phyloP scores from a whole-genome alignment of 108 stramenopile species.

The Discostella stelligeroides region DNA sequence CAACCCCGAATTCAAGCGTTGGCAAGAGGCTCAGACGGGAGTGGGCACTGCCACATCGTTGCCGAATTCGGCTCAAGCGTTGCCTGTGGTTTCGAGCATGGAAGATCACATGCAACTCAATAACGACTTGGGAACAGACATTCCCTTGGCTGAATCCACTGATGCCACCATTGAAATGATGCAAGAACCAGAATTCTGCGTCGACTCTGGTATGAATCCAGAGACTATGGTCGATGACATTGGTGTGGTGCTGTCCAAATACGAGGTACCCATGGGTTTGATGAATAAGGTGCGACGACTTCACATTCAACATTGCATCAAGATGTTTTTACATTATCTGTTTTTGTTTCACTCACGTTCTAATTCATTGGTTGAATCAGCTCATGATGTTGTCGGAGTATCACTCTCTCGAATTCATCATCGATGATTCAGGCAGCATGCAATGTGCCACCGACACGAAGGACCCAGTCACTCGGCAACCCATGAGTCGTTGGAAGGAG shows the following conservation, averaged over 20 bases:
- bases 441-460: conserved; percentile 36
- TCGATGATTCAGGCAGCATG: conserved; percentile 62
- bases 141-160: conserved; percentile 50
- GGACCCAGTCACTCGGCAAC: conserved; percentile 19
- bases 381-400: conserved; percentile 57
- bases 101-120: conserved; percentile 1
- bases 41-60: too few relatives aligned
- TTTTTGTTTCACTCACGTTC: too few relatives aligned
- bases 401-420: conserved; percentile 53
- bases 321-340: background rate
- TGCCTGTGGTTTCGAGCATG: too few relatives aligned
- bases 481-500: conserved; percentile 51
- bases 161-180: conserved; percentile 60
- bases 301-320: background rate
- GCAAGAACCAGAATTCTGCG: conserved; percentile 58
- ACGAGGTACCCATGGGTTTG: conserved; percentile 63
- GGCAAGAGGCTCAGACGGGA: too few relatives aligned
- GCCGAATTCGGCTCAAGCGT: too few relatives aligned
- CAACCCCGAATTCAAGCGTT: too few relatives aligned
- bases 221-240: conserved; percentile 51
- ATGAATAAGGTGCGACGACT: conserved; percentile 37
- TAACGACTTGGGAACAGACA: conserved; percentile 26
- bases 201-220: conserved; percentile 49
- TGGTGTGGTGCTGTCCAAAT: conserved; percentile 48
- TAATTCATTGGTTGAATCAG: background rate